These are phyloP conservation scores for Eutrema japonicum DNA, from an alignment of 345 rosid genomes.

Conservation along the genomic window DNA sequence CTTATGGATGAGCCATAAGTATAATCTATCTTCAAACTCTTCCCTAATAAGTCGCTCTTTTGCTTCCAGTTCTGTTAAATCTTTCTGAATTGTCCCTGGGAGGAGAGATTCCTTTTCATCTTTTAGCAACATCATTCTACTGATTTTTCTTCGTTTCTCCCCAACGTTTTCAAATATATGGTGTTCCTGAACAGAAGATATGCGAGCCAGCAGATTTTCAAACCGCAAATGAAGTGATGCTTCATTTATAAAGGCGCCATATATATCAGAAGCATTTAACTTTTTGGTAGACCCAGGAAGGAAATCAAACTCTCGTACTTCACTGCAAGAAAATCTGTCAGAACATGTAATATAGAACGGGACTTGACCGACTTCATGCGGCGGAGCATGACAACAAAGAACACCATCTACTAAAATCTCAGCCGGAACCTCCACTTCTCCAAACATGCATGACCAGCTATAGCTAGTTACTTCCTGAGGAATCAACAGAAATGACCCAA, in stretches of 20 bases:
- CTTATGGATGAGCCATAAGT: slow-evolving; percentile 73
- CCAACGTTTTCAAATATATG: slow-evolving; percentile 49
- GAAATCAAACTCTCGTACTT: slow-evolving; percentile 89
- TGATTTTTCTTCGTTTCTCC: slow-evolving; percentile 55
- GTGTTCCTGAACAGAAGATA: slow-evolving; percentile 44
- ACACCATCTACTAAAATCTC: slow-evolving; percentile 72
- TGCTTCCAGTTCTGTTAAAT: slow-evolving; percentile 39
- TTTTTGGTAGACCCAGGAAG: slow-evolving; percentile 56
- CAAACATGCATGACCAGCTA: slow-evolving; percentile 97
- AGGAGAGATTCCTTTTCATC: slow-evolving; percentile 66
- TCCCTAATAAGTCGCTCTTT: slow-evolving; percentile 54
- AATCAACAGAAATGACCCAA: slow-evolving; percentile 69
- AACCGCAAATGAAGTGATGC: slow-evolving; percentile 56
- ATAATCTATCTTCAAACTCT: slow-evolving; percentile 66
- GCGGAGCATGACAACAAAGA: slow-evolving; percentile 75
- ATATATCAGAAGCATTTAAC: slow-evolving; percentile 50
- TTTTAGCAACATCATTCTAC: slow-evolving; percentile 62
- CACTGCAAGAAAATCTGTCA: slow-evolving; percentile 90
- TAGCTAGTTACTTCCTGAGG: slow-evolving; percentile 62
- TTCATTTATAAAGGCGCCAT: slow-evolving; percentile 48
- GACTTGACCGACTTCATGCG: slow-evolving; percentile 67
- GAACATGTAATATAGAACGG: slow-evolving; percentile 93
- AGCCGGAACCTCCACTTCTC: slow-evolving; percentile 92
- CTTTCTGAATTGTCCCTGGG: slow-evolving; percentile 27
- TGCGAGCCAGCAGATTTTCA: slow-evolving; percentile 58